Evolutionary conservation across 2,329 filamentous ascomycete genomes (phyloP).

Genomic region (Fusarium nygamai): DNA sequence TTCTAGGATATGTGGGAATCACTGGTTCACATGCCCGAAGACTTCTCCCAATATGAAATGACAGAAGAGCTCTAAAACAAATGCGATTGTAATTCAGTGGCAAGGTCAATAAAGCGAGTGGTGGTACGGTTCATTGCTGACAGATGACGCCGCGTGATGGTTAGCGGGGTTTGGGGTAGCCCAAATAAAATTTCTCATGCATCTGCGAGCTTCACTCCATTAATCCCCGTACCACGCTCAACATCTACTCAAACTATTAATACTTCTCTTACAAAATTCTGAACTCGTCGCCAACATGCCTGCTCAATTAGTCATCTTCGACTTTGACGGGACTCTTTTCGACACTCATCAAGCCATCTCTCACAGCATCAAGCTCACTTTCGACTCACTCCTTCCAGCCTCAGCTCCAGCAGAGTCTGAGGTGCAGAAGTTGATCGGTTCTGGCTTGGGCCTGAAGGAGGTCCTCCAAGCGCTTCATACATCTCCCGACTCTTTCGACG

Average conservation of each 20-base stretch:
- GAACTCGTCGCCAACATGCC: background rate
- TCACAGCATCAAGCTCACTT: slow-evolving; percentile 7
- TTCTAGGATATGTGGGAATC: slow-evolving; percentile 26
- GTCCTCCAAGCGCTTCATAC: background rate
- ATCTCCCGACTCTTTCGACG: background rate
- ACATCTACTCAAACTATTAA: background rate
- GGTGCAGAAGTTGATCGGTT: background rate
- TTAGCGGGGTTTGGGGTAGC: background rate
- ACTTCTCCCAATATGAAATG: slow-evolving; percentile 12
- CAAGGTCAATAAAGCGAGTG: background rate
- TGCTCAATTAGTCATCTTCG: slow-evolving; percentile 5
- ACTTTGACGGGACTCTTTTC: slow-evolving; percentile 13
- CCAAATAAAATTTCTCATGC: background rate
- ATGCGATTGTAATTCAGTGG: too few relatives aligned
- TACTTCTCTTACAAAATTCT: fast-evolving
- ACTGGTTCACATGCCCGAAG: slow-evolving; percentile 23
- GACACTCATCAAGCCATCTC: slow-evolving; percentile 9
- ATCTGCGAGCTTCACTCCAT: background rate
- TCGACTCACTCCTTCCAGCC: background rate
- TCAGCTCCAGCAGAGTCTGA: background rate
- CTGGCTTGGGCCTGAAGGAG: background rate
- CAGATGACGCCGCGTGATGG: background rate
- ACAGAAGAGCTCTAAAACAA: background rate
- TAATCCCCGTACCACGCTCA: fast-evolving
- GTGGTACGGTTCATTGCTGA: background rate